Evolutionary conservation across 139 green algal species (phyloP), one percentile per base, ranked within the genome.

Genomic region (Chlamydomonas sp.): DNA sequence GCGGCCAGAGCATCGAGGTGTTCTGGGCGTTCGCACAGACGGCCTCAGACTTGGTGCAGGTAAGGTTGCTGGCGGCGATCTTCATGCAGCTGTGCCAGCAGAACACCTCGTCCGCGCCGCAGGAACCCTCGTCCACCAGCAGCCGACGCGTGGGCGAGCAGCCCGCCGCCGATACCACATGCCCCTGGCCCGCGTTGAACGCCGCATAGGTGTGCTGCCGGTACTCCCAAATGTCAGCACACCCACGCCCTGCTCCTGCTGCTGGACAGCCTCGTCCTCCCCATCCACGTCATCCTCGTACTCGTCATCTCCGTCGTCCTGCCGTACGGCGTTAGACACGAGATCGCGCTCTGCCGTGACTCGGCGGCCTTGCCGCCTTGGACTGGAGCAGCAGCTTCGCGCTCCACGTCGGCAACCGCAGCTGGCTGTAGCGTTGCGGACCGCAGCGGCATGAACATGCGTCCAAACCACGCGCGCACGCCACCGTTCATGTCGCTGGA

Each of bases 61-160:
- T 74, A 16, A 61, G 5, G 49, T 76, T 60, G 67, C 31, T 16
- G 0, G 31, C 5, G 0, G 64, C n/a, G 4, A 88, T 73, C 0
- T 3, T 5, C 83, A 91, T 89, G 64, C 88, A 91, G 61, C 61
- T 76, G 78, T 88, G 87, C 88, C 88, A 89, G 83, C 88, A 91
- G 88, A 87, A 91, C 58, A 91, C 83, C 78, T 91, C 18, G 72
- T 84, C 72, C 17, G 83, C 78, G 1, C 60, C 77, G 16, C 88
- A 91, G 0, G 69, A 79, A 1, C 62, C 69, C 59, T 86, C 83
- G 57, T 91, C 88, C 31, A 66, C 77, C 58, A 91, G 83, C 69
- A 63, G 20, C 8, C 83, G 78, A 2, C 83, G 67, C 0, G 60
- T 61, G 69, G 78, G 73, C 18, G 83, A 85, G 88, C 83, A 89